phyloP scores from a whole-genome alignment of 495 filamentous ascomycete species.

The Aspergillus ostianus region DNA sequence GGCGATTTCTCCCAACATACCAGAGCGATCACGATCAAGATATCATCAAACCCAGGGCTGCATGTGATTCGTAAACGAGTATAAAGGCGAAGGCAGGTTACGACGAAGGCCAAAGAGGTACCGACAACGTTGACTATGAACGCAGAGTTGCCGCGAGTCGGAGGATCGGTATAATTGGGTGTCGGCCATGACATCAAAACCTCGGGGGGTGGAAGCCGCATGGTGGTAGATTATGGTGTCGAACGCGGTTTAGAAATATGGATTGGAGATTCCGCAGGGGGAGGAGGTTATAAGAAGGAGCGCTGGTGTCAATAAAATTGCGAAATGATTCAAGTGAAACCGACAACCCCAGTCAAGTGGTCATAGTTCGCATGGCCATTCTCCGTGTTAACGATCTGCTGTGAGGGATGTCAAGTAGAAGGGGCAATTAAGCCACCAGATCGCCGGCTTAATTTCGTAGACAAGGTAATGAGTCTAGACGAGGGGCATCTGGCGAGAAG shows the following conservation, averaged over 20 bases:
- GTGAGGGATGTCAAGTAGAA: neutral
- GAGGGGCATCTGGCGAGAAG: slow-evolving; percentile 9
- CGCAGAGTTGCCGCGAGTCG: slow-evolving; percentile 45
- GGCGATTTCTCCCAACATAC: slow-evolving; percentile 11
- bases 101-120: slow-evolving; percentile 35
- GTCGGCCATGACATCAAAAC: slow-evolving; percentile 50
- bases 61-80: slow-evolving; percentile 46
- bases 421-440: neutral
- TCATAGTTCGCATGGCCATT: slow-evolving; percentile 9
- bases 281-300: neutral
- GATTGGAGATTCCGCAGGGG: neutral
- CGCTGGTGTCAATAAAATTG: neutral
- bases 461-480: neutral
- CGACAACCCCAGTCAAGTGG: slow-evolving; percentile 10
- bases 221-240: slow-evolving; percentile 13
- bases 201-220: slow-evolving; percentile 43
- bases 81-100: slow-evolving; percentile 47
- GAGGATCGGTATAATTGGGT: slow-evolving; percentile 55
- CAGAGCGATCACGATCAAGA: slow-evolving; percentile 42
- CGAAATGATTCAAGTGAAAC: slow-evolving; percentile 8
- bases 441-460: neutral
- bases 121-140: slow-evolving; percentile 44
- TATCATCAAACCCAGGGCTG: slow-evolving; percentile 49
- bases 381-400: slow-evolving; percentile 1
- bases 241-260: neutral